Evolutionary conservation across 2,329 filamentous ascomycete species (phyloP).

Genomic region (Dactylellina drechsleri): DNA sequence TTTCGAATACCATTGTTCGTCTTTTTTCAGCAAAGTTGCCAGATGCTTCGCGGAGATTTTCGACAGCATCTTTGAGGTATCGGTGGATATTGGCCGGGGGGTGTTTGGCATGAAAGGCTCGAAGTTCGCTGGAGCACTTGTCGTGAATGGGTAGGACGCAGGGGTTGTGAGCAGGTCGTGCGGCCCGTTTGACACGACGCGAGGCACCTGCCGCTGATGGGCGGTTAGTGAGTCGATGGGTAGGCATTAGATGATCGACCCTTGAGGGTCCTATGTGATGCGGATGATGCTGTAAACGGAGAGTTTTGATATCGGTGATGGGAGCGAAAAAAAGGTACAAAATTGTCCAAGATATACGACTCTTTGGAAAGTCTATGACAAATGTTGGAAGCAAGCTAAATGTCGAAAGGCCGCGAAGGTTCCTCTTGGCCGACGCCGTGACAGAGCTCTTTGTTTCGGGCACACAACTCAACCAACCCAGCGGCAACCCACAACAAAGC

Average conservation of each 20-base stretch:
- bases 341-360: too few species aligned
- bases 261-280: background rate
- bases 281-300: background rate
- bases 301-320: background rate
- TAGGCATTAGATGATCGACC: slow-evolving; percentile 6
- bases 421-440: too few species aligned
- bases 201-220: slow-evolving; percentile 9
- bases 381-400: too few species aligned
- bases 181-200: slow-evolving; percentile 24
- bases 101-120: slow-evolving; percentile 46
- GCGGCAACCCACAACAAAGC: too few species aligned
- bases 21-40: slow-evolving; percentile 38
- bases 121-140: slow-evolving; percentile 26
- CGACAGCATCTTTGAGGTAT: slow-evolving; percentile 37
- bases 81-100: slow-evolving; percentile 25
- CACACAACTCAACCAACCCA: too few species aligned
- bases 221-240: slow-evolving; percentile 14
- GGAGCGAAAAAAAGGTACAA: background rate
- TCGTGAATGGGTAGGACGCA: slow-evolving; percentile 44
- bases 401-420: too few species aligned
- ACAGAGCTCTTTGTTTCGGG: too few species aligned
- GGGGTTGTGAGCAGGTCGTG: slow-evolving; percentile 23
- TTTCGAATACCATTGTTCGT: slow-evolving; percentile 23
- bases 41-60: slow-evolving; percentile 33
- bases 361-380: too few species aligned